phyloP scores from a whole-genome alignment of 148 eudicot genomes.

The Heliamphora exappendiculata region DNA sequence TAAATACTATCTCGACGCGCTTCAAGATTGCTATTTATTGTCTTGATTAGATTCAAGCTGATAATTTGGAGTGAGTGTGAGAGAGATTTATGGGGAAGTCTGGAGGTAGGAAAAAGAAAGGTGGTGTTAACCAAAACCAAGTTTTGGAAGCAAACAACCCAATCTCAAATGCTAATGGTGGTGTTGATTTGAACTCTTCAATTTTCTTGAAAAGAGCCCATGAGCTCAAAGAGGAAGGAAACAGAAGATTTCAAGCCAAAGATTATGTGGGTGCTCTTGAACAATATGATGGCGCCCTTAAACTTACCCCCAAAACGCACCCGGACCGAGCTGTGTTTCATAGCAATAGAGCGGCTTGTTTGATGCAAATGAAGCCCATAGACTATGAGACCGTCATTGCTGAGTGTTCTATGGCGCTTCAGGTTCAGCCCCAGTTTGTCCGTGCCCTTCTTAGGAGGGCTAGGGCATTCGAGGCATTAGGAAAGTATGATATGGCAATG shows the following conservation, averaged over 20 bases:
- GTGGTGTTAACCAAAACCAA: slow-evolving; percentile 37
- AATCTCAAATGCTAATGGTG: slow-evolving; percentile 33
- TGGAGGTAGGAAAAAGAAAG: slow-evolving; percentile 82
- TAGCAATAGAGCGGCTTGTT: slow-evolving; percentile 88
- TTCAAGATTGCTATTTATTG: background rate
- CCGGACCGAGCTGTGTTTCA: slow-evolving; percentile 87
- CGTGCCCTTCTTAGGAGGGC: slow-evolving; percentile 84
- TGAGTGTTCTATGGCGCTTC: slow-evolving; percentile 80
- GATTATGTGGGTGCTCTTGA: slow-evolving; percentile 72
- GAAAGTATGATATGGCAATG: slow-evolving; percentile 76
- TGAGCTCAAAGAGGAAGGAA: slow-evolving; percentile 88
- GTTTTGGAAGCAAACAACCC: slow-evolving; percentile 22
- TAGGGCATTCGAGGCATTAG: slow-evolving; percentile 69
- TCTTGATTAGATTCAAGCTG: background rate
- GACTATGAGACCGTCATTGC: slow-evolving; percentile 64
- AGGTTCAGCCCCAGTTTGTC: slow-evolving; percentile 67
- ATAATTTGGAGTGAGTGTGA: background rate
- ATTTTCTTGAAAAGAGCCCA: slow-evolving; percentile 73
- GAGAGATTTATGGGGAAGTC: slow-evolving; percentile 75
- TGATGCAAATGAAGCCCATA: slow-evolving; percentile 94
- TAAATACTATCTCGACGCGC: background rate
- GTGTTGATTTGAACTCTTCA: slow-evolving; percentile 50
- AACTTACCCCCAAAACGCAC: slow-evolving; percentile 65
- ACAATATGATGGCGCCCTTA: slow-evolving; percentile 80
- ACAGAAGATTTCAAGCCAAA: slow-evolving; percentile 59